Percentiles rank a stretch among this genome's conserved stretches.
These are phyloP conservation scores for Erigeron canadensis DNA, from an alignment of 129 eudicot species.

Conservation along the genomic window DNA sequence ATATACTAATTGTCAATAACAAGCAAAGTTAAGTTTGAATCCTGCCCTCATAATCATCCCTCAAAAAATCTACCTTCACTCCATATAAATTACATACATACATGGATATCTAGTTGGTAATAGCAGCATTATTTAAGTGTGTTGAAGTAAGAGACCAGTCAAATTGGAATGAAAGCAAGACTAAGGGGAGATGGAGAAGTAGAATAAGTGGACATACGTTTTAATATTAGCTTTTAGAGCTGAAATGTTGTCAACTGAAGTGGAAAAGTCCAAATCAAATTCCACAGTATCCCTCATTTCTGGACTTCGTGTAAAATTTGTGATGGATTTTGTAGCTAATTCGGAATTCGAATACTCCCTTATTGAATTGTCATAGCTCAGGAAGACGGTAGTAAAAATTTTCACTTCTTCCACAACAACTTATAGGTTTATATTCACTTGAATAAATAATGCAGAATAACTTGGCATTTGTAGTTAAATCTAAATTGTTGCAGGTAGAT, in stretches of 20 bases:
- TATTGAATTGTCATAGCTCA: constrained; percentile 67
- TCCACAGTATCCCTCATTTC: constrained; percentile 65
- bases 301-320: constrained; percentile 77
- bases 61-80: no score
- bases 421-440: constrained; percentile 34
- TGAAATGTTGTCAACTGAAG: constrained; percentile 51
- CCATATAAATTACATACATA: no score
- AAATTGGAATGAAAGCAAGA: background rate
- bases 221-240: constrained; percentile 60
- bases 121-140: constrained; percentile 1
- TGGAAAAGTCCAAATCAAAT: constrained; percentile 62
- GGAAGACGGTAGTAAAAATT: constrained; percentile 60
- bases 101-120: constrained; percentile 30
- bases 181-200: constrained; percentile 9
- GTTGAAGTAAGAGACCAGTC: background rate
- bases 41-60: no score
- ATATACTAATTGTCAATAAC: no score
- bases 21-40: constrained; percentile 33
- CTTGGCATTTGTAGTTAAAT: background rate
- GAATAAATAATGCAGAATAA: constrained; percentile 11
- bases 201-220: constrained; percentile 43
- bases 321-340: constrained; percentile 67
- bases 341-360: constrained; percentile 62
- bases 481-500: background rate
- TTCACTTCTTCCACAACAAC: constrained; percentile 73